Percentiles rank a stretch among this genome's conserved stretches.
Conservation (phyloP, 768 basidiomycete species). For the Tephrocybe sp. region DNA sequence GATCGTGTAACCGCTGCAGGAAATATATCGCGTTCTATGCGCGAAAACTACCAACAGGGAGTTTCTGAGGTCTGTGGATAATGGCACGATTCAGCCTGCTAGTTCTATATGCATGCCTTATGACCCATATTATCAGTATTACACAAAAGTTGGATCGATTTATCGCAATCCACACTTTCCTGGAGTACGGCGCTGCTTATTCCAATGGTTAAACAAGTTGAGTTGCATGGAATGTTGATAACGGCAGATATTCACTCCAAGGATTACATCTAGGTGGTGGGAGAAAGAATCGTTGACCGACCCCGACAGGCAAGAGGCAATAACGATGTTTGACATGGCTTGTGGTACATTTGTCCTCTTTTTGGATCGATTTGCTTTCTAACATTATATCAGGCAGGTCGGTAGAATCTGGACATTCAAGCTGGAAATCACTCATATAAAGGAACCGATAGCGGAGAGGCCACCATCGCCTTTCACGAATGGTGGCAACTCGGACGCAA, state of each 20-base stretch:
- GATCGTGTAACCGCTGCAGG: constrained; percentile 29
- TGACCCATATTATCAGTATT: constrained; percentile 26
- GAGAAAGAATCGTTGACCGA: constrained; percentile 27
- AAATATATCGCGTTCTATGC: constrained; percentile 37
- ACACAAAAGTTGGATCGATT: constrained; percentile 59
- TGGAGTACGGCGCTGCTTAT: constrained; percentile 55
- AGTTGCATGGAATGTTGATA: constrained; percentile 6
- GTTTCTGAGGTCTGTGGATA: constrained; percentile 50
- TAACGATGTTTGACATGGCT: constrained; percentile 59
- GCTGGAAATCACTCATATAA: neutral
- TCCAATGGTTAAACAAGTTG: constrained; percentile 51
- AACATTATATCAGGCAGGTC: constrained; percentile 28
- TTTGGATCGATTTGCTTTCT: neutral
- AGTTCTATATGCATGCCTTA: no score
- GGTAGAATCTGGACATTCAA: neutral
- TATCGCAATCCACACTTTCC: constrained; percentile 77
- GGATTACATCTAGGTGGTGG: constrained; percentile 30
- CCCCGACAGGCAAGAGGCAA: constrained; percentile 15
- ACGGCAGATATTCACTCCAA: neutral
- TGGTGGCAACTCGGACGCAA: constrained; percentile 51
- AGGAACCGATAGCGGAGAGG: constrained; percentile 54
- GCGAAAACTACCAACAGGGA: constrained; percentile 42
- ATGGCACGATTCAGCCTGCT: no score
- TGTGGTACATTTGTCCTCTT: constrained; percentile 38
- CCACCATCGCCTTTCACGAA: constrained; percentile 53